Evolutionary conservation across 805 yeast genomes (phyloP).

Genomic region (Suhomyces sp.): DNA sequence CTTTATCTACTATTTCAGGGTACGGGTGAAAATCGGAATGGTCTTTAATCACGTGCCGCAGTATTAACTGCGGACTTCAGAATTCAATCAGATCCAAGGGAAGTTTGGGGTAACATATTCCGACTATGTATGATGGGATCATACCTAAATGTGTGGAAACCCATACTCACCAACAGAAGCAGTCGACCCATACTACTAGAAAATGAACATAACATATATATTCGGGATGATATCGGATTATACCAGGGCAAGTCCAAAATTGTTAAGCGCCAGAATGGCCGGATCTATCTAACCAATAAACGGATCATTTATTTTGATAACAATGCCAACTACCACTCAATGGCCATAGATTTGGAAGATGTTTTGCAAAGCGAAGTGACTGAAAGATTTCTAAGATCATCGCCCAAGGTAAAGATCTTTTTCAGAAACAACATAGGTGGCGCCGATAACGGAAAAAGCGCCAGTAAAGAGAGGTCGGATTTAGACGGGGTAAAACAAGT

Average conservation of each 20-base stretch:
- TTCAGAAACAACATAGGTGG: constrained; percentile 9
- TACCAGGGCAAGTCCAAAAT: constrained; percentile 76
- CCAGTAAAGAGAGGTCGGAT: neutral
- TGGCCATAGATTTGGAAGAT: constrained; percentile 45
- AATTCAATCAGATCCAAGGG: neutral
- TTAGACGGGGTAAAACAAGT: neutral
- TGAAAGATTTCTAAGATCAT: constrained; percentile 65
- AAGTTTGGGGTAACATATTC: neutral
- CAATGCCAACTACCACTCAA: constrained; percentile 39
- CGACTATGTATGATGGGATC: constrained; percentile 1
- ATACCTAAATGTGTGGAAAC: constrained; percentile 31
- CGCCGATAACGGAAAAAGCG: neutral
- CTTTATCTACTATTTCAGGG: neutral
- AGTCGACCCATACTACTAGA: constrained; percentile 36
- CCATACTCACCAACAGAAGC: constrained; percentile 36
- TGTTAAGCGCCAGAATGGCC: constrained; percentile 63
- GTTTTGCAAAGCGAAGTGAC: constrained; percentile 38
- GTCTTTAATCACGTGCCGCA: neutral
- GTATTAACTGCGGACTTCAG: neutral
- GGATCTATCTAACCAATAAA: constrained; percentile 71
- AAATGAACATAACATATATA: constrained; percentile 31
- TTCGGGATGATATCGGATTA: constrained; percentile 56
- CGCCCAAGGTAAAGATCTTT: constrained; percentile 64
- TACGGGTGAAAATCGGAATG: neutral
- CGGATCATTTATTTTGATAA: constrained; percentile 74